Evolutionary conservation across 176 grass and related monocot species (phyloP).

Genomic region (Aegilops sharonensis): DNA sequence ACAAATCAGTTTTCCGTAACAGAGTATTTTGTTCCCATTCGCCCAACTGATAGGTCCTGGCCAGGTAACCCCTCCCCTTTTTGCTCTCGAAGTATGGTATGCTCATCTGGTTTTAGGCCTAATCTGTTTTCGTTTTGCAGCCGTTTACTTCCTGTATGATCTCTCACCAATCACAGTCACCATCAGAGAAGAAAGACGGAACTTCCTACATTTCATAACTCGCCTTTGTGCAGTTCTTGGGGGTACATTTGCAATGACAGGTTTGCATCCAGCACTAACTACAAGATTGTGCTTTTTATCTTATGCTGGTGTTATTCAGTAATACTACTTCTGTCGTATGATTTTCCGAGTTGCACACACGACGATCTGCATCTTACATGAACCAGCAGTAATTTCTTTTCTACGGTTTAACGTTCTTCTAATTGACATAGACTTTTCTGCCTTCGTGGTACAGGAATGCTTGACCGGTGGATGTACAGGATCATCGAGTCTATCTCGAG

Average conservation of each 20-base stretch:
- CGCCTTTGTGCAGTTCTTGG: conserved; percentile 96
- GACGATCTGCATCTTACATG: background rate
- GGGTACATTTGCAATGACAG: conserved; percentile 98
- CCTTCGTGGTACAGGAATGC: conserved; percentile 65
- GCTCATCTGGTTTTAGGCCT: conserved; percentile 24
- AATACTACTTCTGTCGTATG: background rate
- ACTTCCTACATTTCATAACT: conserved; percentile 97
- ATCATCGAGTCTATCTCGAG: conserved; percentile 68
- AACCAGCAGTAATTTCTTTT: background rate
- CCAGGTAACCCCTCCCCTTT: conserved; percentile 50
- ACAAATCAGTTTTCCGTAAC: conserved; percentile 99
- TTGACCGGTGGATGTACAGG: conserved; percentile 96
- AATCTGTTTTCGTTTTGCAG: conserved; percentile 41
- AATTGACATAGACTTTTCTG: background rate
- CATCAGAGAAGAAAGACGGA: conserved; percentile 91
- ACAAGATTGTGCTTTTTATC: background rate
- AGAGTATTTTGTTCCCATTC: conserved; percentile 86
- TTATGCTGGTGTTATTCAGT: background rate
- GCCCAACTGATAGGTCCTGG: conserved; percentile 69
- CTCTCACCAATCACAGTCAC: conserved; percentile 96
- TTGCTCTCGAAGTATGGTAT: background rate
- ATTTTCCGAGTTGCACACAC: background rate
- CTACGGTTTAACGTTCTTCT: background rate
- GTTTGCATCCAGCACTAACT: conserved; percentile 29
- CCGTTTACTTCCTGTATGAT: conserved; percentile 97